phyloP scores from a whole-genome alignment of 202 grass and related monocot genomes.

The Schoenoplectus triqueter region DNA sequence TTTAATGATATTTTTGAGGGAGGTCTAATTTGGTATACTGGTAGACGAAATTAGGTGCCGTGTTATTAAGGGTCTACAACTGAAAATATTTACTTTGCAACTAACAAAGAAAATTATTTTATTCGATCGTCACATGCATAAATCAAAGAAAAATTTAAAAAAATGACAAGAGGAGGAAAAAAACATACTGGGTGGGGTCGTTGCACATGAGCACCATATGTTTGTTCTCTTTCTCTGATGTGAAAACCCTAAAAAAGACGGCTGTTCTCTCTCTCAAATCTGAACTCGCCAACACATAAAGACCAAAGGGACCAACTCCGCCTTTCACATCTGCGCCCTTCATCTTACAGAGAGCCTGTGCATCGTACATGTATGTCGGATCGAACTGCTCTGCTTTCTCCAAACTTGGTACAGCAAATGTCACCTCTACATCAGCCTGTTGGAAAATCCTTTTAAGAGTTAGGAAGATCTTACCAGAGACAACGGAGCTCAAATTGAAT shows the following conservation, averaged over 20 bases:
- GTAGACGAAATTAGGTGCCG: background rate
- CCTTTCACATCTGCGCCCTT: conserved; percentile 51
- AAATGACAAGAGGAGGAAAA: background rate
- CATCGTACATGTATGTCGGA: conserved; percentile 52
- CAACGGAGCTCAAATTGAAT: conserved; percentile 19
- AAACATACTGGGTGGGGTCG: conserved; percentile 49
- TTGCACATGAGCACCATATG: conserved; percentile 75
- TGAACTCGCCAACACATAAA: conserved; percentile 55
- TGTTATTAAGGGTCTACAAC: background rate
- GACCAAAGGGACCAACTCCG: conserved; percentile 79
- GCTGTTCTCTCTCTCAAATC: conserved; percentile 67
- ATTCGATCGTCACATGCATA: background rate
- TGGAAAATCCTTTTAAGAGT: background rate
- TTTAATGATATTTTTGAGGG: background rate
- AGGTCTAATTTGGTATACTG: background rate
- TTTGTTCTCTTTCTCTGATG: conserved; percentile 36
- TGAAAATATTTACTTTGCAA: too few relatives aligned
- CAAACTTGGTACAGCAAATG: conserved; percentile 58
- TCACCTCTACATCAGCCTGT: conserved; percentile 75
- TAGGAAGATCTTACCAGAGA: background rate
- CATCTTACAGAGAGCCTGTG: conserved; percentile 54
- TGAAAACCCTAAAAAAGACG: conserved; percentile 86
- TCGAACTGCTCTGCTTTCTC: conserved; percentile 70
- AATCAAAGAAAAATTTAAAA: background rate
- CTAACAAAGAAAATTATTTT: too few relatives aligned